Conservation (phyloP, 192 early-diverging fungal species). For the Dimargaris cristalligena region DNA sequence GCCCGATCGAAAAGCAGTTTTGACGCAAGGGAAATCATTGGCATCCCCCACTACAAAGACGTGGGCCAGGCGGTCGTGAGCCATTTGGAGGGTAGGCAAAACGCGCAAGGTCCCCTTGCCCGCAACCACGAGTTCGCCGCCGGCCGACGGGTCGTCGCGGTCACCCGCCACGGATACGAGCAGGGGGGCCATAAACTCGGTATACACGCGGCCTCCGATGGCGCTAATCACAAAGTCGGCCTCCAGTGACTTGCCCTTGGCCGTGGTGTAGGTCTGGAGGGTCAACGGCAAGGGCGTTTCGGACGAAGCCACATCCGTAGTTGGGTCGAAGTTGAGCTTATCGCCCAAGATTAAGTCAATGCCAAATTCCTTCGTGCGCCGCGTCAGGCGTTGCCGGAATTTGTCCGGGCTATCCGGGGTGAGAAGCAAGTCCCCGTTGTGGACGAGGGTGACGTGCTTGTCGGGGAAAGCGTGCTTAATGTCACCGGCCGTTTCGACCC, state of each 20-base stretch:
- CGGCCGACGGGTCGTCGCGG: background rate
- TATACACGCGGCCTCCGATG: background rate
- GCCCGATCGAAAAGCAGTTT: background rate
- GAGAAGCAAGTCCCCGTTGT: slow-evolving; percentile 40
- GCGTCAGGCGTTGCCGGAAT: slow-evolving; percentile 22
- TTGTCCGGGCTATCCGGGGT: slow-evolving; percentile 31
- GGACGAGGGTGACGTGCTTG: slow-evolving; percentile 44
- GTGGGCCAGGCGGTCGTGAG: background rate
- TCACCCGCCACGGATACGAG: background rate
- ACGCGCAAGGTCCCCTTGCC: background rate
- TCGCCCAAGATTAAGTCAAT: slow-evolving; percentile 25
- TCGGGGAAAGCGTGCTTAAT: slow-evolving; percentile 39
- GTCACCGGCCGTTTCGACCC: background rate
- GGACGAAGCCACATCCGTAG: slow-evolving; percentile 13
- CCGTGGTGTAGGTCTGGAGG: slow-evolving; percentile 15
- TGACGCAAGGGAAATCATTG: background rate
- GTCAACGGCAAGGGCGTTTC: background rate
- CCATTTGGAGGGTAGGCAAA: background rate
- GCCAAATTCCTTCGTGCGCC: slow-evolving; percentile 2
- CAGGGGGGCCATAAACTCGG: background rate
- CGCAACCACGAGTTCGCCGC: too few species aligned
- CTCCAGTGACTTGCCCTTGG: slow-evolving; percentile 23
- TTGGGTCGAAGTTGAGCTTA: slow-evolving; percentile 27
- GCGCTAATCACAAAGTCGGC: slow-evolving; percentile 12
- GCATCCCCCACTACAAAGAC: background rate